A percentile compares a stretch with the other conserved stretches of the same genome.
Conservation (phyloP, 129 eudicot species). For the Apium graveolens region DNA sequence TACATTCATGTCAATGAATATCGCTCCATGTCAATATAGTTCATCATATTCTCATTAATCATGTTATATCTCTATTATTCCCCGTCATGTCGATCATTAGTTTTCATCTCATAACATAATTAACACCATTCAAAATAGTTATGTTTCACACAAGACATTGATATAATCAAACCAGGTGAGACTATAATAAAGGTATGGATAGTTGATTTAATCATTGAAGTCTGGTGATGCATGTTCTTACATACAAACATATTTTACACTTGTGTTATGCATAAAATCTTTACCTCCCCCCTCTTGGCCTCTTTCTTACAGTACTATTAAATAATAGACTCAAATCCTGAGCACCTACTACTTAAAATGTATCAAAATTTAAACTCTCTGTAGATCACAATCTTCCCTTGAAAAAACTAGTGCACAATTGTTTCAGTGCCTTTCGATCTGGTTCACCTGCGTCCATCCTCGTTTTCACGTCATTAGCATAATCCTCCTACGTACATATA, state of each 20-base stretch:
- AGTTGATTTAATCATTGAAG: background rate
- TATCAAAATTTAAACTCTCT: background rate
- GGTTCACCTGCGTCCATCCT: constrained; percentile 55
- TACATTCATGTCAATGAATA: no score
- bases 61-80: no score
- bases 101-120: no score
- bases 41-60: no score
- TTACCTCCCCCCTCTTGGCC: background rate
- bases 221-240: background rate
- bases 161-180: background rate
- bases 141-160: no score
- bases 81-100: no score
- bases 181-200: background rate
- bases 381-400: constrained; percentile 63
- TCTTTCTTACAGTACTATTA: background rate
- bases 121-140: no score
- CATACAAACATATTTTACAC: background rate
- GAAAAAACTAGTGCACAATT: constrained; percentile 70
- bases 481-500: constrained; percentile 26
- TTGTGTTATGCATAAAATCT: background rate
- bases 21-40: no score
- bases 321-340: background rate
- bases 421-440: constrained; percentile 74
- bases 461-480: constrained; percentile 38
- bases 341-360: background rate